Evolutionary conservation across 306 rosid species (phyloP).

Genomic region (peach (Prunus persica)): DNA sequence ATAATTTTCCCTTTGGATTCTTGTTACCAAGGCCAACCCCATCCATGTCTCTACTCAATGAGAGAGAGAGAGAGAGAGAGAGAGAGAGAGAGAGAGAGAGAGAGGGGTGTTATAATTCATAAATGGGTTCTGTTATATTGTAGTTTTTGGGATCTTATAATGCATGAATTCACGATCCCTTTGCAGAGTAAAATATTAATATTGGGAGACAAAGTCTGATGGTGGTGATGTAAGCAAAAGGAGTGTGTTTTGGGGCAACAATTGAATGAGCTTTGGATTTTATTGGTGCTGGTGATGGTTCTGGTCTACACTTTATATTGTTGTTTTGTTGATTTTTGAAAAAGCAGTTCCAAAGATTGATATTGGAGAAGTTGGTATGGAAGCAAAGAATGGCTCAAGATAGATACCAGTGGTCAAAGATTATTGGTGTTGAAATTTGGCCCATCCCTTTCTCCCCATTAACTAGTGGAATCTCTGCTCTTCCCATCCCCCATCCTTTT

Average conservation of each 20-base stretch:
- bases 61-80: background rate
- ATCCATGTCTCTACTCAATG: constrained; percentile 10
- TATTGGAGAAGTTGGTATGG: constrained; percentile 48
- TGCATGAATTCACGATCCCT: constrained; percentile 34
- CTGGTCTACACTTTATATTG: constrained; percentile 13
- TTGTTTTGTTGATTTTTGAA: constrained; percentile 26
- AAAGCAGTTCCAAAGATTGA: constrained; percentile 14
- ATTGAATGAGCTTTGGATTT: constrained; percentile 68
- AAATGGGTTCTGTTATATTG: constrained; percentile 17
- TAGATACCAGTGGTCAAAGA: constrained; percentile 59
- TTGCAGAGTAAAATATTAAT: constrained; percentile 36
- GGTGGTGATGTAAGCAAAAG: constrained; percentile 59
- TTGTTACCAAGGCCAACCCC: constrained; percentile 37
- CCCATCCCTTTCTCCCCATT: constrained; percentile 69
- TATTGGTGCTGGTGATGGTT: constrained; percentile 38
- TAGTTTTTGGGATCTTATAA: constrained; percentile 26
- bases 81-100: background rate
- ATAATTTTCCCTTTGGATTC: constrained; percentile 52
- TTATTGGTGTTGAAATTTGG: constrained; percentile 54
- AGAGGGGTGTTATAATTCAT: background rate
- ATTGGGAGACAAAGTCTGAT: constrained; percentile 61
- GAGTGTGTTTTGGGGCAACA: constrained; percentile 49
- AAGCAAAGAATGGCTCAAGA: constrained; percentile 45
- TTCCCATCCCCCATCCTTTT: constrained; percentile 85
- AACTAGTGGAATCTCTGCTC: constrained; percentile 77